A percentile compares a stretch with the other conserved stretches of the same genome.
phyloP scores from a whole-genome alignment of 345 rosid genomes.

The Dovyalis caffra region DNA sequence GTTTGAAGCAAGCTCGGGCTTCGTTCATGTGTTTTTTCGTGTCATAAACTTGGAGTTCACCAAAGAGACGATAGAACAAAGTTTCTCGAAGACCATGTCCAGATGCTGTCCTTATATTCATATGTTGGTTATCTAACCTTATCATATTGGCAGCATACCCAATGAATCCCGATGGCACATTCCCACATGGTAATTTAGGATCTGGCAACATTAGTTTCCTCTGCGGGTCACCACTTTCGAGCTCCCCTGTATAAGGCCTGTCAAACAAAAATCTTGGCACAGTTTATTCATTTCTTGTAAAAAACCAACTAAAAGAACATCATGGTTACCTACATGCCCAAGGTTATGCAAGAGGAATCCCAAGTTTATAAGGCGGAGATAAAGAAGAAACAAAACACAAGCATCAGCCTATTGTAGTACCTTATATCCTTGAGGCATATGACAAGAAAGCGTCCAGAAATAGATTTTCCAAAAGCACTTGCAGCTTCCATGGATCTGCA shows the following conservation, averaged over 20 bases:
- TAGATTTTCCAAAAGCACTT: constrained; percentile 34
- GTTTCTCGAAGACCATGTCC: constrained; percentile 64
- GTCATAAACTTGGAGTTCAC: constrained; percentile 56
- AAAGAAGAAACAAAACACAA: neutral
- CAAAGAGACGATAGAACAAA: constrained; percentile 45
- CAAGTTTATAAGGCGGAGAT: too few relatives aligned
- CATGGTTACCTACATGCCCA: neutral
- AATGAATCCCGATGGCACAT: constrained; percentile 43
- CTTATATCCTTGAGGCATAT: constrained; percentile 51
- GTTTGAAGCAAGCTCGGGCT: constrained; percentile 38
- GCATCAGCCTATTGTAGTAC: constrained; percentile 19
- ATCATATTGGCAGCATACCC: constrained; percentile 75
- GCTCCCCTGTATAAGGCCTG: constrained; percentile 35
- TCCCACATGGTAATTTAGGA: constrained; percentile 42
- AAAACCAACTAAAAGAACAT: neutral
- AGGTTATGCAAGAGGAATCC: neutral
- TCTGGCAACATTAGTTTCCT: constrained; percentile 42
- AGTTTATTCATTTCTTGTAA: neutral
- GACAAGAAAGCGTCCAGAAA: constrained; percentile 46
- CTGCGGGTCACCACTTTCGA: constrained; percentile 35
- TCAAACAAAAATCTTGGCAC: too few relatives aligned
- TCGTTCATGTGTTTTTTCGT: constrained; percentile 39
- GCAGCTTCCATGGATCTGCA: constrained; percentile 46
- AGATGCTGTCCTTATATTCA: constrained; percentile 13
- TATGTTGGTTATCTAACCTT: constrained; percentile 25